Conservation (phyloP, 164 flowering plant species). For the Umbilicus rupestris region DNA sequence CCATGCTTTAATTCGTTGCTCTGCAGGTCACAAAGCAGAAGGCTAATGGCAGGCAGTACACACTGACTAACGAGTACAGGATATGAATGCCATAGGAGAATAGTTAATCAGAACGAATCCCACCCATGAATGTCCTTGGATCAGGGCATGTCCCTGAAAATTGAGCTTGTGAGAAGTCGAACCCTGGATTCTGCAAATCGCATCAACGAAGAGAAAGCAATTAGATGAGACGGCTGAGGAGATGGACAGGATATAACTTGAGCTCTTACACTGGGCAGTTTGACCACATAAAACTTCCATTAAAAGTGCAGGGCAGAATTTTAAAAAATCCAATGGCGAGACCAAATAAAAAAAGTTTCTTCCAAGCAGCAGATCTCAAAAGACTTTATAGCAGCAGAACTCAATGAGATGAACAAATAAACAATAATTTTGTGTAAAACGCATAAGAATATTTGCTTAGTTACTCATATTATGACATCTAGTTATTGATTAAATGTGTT, state of each 20-base stretch:
- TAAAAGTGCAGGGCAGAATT: too few species aligned
- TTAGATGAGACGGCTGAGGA: not conserved
- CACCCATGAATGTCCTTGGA: conserved; percentile 96
- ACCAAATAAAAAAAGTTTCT: too few species aligned
- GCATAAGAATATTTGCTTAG: too few species aligned
- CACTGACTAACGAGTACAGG: not conserved
- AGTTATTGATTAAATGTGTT: not conserved
- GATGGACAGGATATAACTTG: not conserved
- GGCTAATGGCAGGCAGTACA: not conserved
- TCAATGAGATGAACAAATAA: too few species aligned
- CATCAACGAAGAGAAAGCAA: not conserved
- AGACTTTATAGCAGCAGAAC: too few species aligned
- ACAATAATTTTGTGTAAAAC: too few species aligned
- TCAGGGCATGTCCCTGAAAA: conserved; percentile 82
- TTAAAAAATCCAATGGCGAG: too few species aligned
- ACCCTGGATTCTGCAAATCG: conserved; percentile 85
- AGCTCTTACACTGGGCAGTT: too few species aligned
- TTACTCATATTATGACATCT: too few species aligned
- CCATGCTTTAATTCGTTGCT: not conserved
- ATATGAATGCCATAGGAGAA: not conserved
- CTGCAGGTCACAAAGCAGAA: not conserved
- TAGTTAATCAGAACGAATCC: conserved; percentile 47
- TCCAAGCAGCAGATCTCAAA: too few species aligned
- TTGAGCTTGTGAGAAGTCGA: conserved; percentile 95
- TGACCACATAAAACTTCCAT: too few species aligned